phyloP scores from a whole-genome alignment of 75 land plant genomes.

The Pinus taeda region DNA sequence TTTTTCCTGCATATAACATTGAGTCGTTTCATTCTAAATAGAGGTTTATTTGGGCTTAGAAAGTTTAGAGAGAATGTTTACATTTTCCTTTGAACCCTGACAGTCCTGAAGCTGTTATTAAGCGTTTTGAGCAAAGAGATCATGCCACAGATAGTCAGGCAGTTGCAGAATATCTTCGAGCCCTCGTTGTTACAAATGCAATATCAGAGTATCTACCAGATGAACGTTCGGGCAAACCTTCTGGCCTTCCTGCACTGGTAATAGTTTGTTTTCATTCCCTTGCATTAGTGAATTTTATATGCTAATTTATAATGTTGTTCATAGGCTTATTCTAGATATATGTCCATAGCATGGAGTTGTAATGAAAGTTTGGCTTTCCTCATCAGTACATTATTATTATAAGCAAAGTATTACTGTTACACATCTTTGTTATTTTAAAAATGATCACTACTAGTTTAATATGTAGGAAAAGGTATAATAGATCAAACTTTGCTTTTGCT shows the following conservation, averaged over 20 bases:
- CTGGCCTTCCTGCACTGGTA: slow-evolving; percentile 87
- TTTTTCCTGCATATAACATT: not conserved
- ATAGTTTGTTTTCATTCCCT: not conserved
- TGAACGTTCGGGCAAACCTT: slow-evolving; percentile 66
- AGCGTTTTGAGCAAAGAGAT: slow-evolving; percentile 87
- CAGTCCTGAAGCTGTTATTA: slow-evolving; percentile 95
- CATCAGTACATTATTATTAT: not conserved
- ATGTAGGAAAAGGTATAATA: too few relatives aligned
- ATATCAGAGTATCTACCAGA: slow-evolving; percentile 92
- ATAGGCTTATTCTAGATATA: not conserved
- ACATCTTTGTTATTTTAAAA: too few relatives aligned
- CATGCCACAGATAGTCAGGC: slow-evolving; percentile 83
- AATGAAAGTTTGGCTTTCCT: not conserved
- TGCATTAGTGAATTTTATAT: not conserved
- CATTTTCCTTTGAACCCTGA: not conserved
- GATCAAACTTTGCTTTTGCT: too few relatives aligned
- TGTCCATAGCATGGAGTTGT: not conserved
- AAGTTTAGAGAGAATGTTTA: slow-evolving; percentile 5
- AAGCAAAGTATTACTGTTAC: not conserved
- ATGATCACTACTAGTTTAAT: too few relatives aligned
- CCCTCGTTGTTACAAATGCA: slow-evolving; percentile 88
- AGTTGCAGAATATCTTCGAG: slow-evolving; percentile 91
- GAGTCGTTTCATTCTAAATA: not conserved
- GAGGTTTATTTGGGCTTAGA: not conserved
- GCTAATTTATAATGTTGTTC: not conserved